Base-by-base conservation (phyloP, 306 rosid species). In the Cucumis melo region DNA sequence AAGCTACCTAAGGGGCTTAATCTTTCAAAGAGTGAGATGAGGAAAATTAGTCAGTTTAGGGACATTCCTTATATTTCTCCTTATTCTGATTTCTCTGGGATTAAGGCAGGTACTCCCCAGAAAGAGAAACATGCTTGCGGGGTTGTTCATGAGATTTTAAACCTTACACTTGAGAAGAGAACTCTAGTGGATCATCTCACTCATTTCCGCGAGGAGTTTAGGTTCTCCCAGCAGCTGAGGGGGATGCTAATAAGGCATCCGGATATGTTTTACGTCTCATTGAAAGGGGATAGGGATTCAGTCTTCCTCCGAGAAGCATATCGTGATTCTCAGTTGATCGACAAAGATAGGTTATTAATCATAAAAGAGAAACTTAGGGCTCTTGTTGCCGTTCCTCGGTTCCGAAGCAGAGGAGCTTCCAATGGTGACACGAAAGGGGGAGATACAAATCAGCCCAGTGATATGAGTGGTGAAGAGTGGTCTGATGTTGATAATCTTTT, bases 191-290 rank as follows among this genome's bases (percentile, higher is more conserved):
- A 92, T 82, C 90, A 90, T 87, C 84, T 92, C 36, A 92, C 98
- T 70, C 98, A 92, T 86, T 92, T 92, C 75, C 86, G 96, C 19
- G 98, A 92, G 82, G 98, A 92, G 87, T 92, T 91, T 80, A 82
- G 91, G 79, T 92, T 92, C 81, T 92, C 98, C 55, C 98, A 89
- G 88, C 95, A 89, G 83, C 27, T 89, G 77, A 86, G 98, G 71
- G 98, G 96, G 15, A 87, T 92, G 98, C 77, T 92, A 75, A 88
- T 90, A 53, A 87, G 98, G 87, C 98, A 92, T 82, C 98, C 98
- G 2, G 96, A 92, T 78, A 85, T 91, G 95, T 89, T 92, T 80
- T 92, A 92, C 63, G 89, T 92, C 34, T 92, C 98, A 44, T 51
- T 92, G 84, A 92, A 92, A 84, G 98, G 98, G 42, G 96, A 87